Evolutionary conservation across 306 rosid species (phyloP), one percentile per base, ranked within the genome.

Genomic region (Casuarina cunninghamiana): DNA sequence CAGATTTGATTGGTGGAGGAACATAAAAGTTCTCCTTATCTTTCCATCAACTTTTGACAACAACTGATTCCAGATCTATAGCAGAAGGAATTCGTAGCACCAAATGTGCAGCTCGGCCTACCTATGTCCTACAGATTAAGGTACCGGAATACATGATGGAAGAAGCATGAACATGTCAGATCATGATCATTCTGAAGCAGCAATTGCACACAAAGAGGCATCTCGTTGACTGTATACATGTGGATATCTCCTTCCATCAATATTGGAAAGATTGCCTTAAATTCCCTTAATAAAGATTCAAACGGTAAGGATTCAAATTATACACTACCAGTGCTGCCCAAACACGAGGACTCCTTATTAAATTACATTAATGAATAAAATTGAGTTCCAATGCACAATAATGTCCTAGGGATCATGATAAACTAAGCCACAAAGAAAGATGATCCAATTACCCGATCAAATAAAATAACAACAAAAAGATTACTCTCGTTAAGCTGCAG

Each of bases 401-500:
- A 63, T 15, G 19, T 62, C 69, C 13, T 3, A 15, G 38, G 19
- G 71, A 67, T 42, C 71, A 16, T 67, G n/a, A 42, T 42, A 11
- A 67, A 41, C n/a, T 16, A 42, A 42, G 37, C 50, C 50, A 67
- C 42, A 32, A 2, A 67, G 49, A 41, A 67, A 7, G 71, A 41
- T 38, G 49, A 42, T n/a, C 49, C 42, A 12, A 62, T 66, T 42
- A 17, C 17, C 39, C 46, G 41, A 16, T 16, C 71, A 42, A 8
- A 6, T 66, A 66, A 66, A 53, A 9, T 3, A 16, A n/a, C 5
- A n/a, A 16, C 6, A 2, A 51, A 51, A n/a, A 17, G 2, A 17
- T 54, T 17, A 5, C 10, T 19, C 38, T 62, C 48, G 32, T 69
- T 69, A 80, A 80, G 81, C 75, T 45, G 75, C 21, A 81, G 37